Evolutionary conservation across 768 basidiomycete species (phyloP).

Genomic region (Leccinum variicolor): DNA sequence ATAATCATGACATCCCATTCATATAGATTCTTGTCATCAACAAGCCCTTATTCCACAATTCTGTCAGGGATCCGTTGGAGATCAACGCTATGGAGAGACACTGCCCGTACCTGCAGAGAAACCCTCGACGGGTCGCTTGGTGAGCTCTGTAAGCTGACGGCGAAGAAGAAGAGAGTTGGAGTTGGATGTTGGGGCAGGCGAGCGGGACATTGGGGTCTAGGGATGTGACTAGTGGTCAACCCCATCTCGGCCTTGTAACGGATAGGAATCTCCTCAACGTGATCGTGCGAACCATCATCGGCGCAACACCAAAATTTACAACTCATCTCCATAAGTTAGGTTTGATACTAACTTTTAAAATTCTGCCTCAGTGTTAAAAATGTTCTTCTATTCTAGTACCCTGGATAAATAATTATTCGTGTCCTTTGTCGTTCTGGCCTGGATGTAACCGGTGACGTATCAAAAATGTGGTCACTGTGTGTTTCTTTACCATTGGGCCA

Average conservation of each 20-base stretch:
- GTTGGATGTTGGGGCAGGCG: constrained; percentile 30
- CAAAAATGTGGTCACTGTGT: neutral
- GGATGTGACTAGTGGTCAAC: neutral
- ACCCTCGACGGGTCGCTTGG: constrained; percentile 91
- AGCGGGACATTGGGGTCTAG: constrained; percentile 17
- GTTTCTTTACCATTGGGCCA: neutral
- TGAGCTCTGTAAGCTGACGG: constrained; percentile 79
- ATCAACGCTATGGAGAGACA: constrained; percentile 25
- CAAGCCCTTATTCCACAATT: constrained; percentile 61
- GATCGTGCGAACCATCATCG: constrained; percentile 17
- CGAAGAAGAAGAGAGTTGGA: constrained; percentile 60
- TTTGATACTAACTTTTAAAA: neutral
- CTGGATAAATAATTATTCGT: no score
- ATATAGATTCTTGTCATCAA: constrained; percentile 90
- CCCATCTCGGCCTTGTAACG: neutral
- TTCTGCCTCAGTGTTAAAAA: neutral
- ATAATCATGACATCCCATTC: constrained; percentile 98
- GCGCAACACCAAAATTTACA: no score
- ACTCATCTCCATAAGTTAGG: neutral
- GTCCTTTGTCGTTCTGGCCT: no score
- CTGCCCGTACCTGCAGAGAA: constrained; percentile 81
- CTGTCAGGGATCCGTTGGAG: constrained; percentile 34
- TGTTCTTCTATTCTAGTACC: neutral
- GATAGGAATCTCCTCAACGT: constrained; percentile 8
- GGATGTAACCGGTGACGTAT: neutral